Evolutionary conservation across 1,284 basidiomycete genomes (phyloP).

Genomic region (Trametes polyzona): DNA sequence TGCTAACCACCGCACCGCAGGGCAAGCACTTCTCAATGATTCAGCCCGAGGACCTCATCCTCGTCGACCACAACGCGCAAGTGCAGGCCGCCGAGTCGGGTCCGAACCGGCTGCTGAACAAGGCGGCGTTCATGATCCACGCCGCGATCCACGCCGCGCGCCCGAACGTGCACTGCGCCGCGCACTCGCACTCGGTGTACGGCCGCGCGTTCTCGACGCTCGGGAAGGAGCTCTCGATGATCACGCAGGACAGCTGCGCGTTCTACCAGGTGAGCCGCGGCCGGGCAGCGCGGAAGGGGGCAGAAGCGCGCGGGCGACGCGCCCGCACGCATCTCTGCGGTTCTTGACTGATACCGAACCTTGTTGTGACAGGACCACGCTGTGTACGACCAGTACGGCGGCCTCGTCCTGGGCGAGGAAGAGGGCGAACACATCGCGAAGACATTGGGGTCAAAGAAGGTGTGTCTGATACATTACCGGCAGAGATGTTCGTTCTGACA

Average conservation of each 20-base stretch:
- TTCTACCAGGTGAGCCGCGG: conserved; percentile 45
- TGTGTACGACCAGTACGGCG: conserved; percentile 53
- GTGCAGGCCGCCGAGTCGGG: conserved; percentile 47
- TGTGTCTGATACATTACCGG: conserved; percentile 34
- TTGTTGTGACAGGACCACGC: conserved; percentile 35
- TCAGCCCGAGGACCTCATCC: conserved; percentile 49
- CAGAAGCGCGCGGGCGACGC: neutral
- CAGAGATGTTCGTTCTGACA: conserved; percentile 12
- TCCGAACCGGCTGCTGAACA: conserved; percentile 45
- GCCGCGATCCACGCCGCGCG: conserved; percentile 62
- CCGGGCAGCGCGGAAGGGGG: neutral
- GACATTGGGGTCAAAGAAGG: conserved; percentile 51
- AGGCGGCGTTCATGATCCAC: conserved; percentile 55
- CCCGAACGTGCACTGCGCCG: conserved; percentile 65
- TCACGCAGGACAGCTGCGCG: conserved; percentile 53
- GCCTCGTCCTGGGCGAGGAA: conserved; percentile 60
- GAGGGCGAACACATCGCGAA: conserved; percentile 62
- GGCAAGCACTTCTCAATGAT: conserved; percentile 50
- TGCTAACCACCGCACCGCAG: conserved; percentile 23
- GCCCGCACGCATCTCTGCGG: too few species aligned
- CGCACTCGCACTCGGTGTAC: conserved; percentile 64
- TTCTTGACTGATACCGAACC: neutral
- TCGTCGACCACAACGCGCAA: conserved; percentile 54
- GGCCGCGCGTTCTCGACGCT: conserved; percentile 68
- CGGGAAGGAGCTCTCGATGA: conserved; percentile 57